Percentiles rank a stretch among this genome's conserved stretches.
phyloP scores from a whole-genome alignment of 164 flowering plant species.

The Umbellularia californica region DNA sequence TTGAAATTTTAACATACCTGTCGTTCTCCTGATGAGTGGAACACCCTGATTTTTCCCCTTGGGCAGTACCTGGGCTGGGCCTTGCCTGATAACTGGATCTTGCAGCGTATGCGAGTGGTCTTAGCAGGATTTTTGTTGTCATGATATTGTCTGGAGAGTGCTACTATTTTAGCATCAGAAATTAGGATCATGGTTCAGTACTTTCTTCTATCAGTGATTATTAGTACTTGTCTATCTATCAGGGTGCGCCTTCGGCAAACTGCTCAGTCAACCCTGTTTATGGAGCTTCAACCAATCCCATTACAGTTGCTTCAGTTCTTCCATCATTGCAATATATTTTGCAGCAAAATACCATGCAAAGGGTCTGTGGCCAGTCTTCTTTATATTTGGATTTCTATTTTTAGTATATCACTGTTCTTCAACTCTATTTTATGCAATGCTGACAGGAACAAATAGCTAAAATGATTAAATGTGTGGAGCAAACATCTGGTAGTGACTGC shows the following conservation, averaged over 20 bases:
- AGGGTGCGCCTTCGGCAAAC: conserved; percentile 28
- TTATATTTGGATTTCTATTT: conserved; percentile 1
- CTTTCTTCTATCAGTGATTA: no score
- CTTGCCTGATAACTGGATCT: neutral
- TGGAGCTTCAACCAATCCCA: conserved; percentile 38
- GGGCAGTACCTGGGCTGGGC: neutral
- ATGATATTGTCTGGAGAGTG: neutral
- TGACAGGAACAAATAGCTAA: conserved; percentile 56
- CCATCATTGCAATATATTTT: conserved; percentile 63
- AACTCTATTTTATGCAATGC: conserved; percentile 4
- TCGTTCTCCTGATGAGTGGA: neutral
- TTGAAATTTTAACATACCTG: neutral
- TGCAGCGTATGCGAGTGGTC: neutral
- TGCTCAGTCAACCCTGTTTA: conserved; percentile 12
- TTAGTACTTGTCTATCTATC: conserved; percentile 8
- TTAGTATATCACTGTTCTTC: conserved; percentile 1
- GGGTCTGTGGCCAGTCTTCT: conserved; percentile 27
- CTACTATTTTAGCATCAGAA: no score
- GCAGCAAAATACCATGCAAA: conserved; percentile 53
- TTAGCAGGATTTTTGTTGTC: neutral
- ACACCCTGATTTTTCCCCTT: neutral
- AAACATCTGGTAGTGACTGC: conserved; percentile 36
- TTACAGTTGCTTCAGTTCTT: conserved; percentile 45
- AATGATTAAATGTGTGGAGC: conserved; percentile 44
- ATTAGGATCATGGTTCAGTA: no score